Percentiles rank a stretch among this genome's conserved stretches.
phyloP scores from a whole-genome alignment of 306 rosid species.

The Purshia tridentata region DNA sequence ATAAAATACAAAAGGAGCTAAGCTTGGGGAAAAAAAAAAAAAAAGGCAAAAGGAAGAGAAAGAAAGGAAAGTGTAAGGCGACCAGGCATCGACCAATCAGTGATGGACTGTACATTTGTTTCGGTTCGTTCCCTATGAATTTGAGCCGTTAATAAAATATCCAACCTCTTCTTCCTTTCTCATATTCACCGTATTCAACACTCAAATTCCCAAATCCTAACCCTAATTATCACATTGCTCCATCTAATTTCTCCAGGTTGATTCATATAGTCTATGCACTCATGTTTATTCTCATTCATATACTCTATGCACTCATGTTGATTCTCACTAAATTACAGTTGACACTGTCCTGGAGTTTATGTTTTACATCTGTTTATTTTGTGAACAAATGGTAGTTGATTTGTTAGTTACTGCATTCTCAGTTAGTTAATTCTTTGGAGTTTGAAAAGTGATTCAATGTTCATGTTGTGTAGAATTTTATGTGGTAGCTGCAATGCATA shows the following conservation, averaged over 20 bases:
- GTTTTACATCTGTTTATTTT: neutral
- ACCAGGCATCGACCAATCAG: neutral
- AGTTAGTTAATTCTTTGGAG: neutral
- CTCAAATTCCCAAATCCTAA: slow-evolving; percentile 6
- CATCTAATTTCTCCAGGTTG: neutral
- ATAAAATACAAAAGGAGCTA: too few species aligned
- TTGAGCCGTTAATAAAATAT: neutral
- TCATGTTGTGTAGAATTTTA: slow-evolving; percentile 14
- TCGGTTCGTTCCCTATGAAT: neutral
- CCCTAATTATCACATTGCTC: slow-evolving; percentile 13
- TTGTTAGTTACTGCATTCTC: neutral
- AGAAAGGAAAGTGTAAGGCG: neutral
- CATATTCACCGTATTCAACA: too few species aligned
- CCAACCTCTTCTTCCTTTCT: neutral
- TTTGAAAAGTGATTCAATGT: neutral
- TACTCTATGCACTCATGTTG: neutral
- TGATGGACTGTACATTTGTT: neutral
- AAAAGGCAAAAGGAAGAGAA: neutral
- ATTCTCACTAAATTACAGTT: neutral
- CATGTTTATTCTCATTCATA: neutral
- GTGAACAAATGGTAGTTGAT: neutral
- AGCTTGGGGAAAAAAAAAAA: too few species aligned
- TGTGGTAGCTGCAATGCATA: slow-evolving; percentile 16
- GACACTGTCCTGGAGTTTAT: neutral
- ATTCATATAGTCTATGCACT: neutral